phyloP scores from a whole-genome alignment of 176 grass and related monocot genomes.

The Eragrostis curvula region DNA sequence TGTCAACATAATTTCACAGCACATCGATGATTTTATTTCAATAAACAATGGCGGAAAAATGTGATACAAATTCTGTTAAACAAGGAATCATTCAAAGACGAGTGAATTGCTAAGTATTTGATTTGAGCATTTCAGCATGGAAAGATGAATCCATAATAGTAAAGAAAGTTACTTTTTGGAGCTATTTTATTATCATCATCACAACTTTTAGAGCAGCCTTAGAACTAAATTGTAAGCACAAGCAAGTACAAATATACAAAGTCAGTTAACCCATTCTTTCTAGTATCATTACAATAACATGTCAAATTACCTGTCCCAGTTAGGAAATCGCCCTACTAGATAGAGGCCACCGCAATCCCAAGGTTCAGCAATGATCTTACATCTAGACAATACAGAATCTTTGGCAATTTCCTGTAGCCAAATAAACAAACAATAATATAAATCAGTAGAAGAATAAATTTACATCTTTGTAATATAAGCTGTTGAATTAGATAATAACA shows the following conservation, averaged over 20 bases:
- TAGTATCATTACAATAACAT: conserved; percentile 16
- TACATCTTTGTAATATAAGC: not conserved
- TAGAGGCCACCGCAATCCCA: conserved; percentile 99
- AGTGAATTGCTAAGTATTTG: conserved; percentile 1
- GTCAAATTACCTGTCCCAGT: conserved; percentile 93
- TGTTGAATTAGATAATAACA: not conserved
- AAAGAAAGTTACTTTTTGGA: not conserved
- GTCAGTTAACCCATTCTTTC: not conserved
- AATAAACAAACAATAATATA: conserved; percentile 39
- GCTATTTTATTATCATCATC: conserved; percentile 39
- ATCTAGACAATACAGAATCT: conserved; percentile 85
- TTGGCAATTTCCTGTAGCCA: conserved; percentile 83
- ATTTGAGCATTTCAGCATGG: not conserved
- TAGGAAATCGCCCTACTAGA: conserved; percentile 93
- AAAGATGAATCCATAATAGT: conserved; percentile 16
- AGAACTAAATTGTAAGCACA: not conserved
- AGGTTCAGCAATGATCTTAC: conserved; percentile 99
- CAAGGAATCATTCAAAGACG: not conserved
- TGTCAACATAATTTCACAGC: not conserved
- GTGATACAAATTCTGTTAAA: conserved; percentile 3
- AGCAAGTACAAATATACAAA: conserved; percentile 14
- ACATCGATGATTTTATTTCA: conserved; percentile 3
- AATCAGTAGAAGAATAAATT: conserved; percentile 3
- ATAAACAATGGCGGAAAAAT: not conserved
- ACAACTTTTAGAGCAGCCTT: not conserved